Evolutionary conservation across 2,329 filamentous ascomycete genomes (phyloP).

Genomic region (Zymoseptoria brevis): DNA sequence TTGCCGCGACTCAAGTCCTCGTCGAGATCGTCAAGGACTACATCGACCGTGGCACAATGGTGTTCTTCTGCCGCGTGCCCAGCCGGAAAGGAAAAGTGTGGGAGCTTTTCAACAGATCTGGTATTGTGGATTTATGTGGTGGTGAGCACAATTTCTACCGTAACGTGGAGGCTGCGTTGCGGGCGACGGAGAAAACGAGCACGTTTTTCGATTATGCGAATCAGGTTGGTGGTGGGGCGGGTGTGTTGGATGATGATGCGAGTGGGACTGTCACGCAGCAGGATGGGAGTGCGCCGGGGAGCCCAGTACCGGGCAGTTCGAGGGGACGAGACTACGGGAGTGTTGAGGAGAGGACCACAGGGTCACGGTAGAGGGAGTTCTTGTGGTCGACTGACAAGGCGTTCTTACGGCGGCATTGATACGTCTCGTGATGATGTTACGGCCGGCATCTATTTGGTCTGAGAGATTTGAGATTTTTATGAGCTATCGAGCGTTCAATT

Average conservation of each 20-base stretch:
- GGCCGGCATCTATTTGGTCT: neutral
- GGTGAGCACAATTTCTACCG: slow-evolving; percentile 70
- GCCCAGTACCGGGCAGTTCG: neutral
- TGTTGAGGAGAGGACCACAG: neutral
- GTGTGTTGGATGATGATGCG: neutral
- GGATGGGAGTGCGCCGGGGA: slow-evolving; percentile 3
- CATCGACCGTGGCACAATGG: slow-evolving; percentile 63
- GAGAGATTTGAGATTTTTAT: neutral
- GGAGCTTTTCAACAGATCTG: slow-evolving; percentile 64
- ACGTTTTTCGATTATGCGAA: slow-evolving; percentile 9
- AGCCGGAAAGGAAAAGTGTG: slow-evolving; percentile 52
- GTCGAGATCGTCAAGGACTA: slow-evolving; percentile 81
- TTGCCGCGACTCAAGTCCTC: slow-evolving; percentile 84
- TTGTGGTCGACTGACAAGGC: neutral
- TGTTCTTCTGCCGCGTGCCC: slow-evolving; percentile 62
- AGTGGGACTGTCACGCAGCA: slow-evolving; percentile 6
- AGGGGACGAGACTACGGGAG: neutral
- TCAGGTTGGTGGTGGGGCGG: neutral
- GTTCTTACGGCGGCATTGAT: neutral
- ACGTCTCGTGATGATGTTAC: neutral
- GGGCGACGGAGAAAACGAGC: slow-evolving; percentile 62
- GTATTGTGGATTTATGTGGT: slow-evolving; percentile 77
- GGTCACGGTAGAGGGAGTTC: neutral
- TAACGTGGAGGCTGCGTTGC: slow-evolving; percentile 76
- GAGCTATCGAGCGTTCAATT: neutral